phyloP scores from a whole-genome alignment of 139 green algal genomes.

The Picochlorum sp. region DNA sequence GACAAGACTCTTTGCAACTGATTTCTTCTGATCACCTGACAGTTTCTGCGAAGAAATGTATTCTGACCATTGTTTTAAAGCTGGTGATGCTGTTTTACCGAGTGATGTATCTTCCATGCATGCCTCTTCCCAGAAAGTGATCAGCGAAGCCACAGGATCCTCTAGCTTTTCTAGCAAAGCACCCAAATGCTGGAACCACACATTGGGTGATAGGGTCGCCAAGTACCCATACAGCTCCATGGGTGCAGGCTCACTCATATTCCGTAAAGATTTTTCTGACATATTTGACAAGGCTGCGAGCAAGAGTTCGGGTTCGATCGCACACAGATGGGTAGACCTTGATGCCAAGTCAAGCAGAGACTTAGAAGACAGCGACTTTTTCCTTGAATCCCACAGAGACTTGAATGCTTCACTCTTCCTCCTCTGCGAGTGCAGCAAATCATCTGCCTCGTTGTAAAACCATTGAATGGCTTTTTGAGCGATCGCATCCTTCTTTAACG shows the following conservation, averaged over 20 bases:
- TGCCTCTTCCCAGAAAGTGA: not conserved
- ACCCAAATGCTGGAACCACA: not conserved
- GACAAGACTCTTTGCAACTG: not conserved
- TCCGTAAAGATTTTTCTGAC: not conserved
- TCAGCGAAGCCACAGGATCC: not conserved
- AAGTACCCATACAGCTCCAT: not conserved
- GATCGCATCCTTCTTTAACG: too few relatives aligned
- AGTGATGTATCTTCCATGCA: too few relatives aligned
- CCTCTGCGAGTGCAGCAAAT: too few relatives aligned
- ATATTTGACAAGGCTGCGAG: not conserved
- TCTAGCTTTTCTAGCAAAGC: not conserved
- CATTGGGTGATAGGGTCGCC: not conserved
- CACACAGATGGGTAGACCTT: not conserved
- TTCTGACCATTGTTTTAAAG: too few relatives aligned
- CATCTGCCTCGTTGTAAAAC: too few relatives aligned
- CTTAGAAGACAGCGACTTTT: not conserved
- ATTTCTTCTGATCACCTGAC: too few relatives aligned
- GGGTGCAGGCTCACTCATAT: not conserved
- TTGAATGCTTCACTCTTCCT: too few relatives aligned
- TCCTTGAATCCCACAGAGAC: not conserved
- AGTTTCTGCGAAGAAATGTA: too few relatives aligned
- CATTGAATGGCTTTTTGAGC: too few relatives aligned
- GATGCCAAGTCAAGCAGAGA: not conserved
- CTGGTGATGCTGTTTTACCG: too few relatives aligned
- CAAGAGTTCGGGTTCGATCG: not conserved